These are phyloP conservation scores for Urostyla sp. DNA, from an alignment of 73 alveolate species.

Conservation along the genomic window DNA sequence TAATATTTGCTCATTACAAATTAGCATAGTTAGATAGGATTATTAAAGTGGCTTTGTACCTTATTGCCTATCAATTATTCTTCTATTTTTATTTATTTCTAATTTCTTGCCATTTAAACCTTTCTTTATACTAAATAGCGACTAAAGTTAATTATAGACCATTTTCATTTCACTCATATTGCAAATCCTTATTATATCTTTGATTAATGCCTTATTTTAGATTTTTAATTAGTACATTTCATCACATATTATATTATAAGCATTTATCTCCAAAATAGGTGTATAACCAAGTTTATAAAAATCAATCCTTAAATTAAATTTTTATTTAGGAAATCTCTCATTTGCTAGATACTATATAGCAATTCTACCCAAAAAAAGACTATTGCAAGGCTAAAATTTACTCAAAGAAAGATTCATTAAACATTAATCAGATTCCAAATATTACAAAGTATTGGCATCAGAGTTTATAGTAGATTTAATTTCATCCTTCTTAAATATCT, in stretches of 20 bases:
- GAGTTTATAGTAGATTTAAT: too few relatives aligned
- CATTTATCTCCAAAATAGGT: constrained; percentile 53
- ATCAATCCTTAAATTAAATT: constrained; percentile 60
- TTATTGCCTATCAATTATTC: not conserved
- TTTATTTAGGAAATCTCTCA: too few relatives aligned
- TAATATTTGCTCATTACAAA: constrained; percentile 55
- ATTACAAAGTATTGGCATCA: constrained; percentile 4
- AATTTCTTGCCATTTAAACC: constrained; percentile 45
- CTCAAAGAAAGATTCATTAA: not conserved
- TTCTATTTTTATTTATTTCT: constrained; percentile 33
- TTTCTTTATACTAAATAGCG: constrained; percentile 16
- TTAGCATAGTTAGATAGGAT: too few relatives aligned
- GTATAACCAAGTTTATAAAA: constrained; percentile 44
- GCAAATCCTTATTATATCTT: constrained; percentile 55
- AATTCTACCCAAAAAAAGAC: constrained; percentile 23
- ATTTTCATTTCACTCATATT: constrained; percentile 15
- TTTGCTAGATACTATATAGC: too few relatives aligned
- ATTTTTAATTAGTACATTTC: not conserved
- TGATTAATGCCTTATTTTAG: not conserved
- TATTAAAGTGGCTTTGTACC: constrained; percentile 35
- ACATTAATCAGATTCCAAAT: not conserved
- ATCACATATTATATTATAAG: not conserved
- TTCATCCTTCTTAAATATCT: too few relatives aligned
- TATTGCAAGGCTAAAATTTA: not conserved
- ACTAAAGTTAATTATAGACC: constrained; percentile 52